Conservation (phyloP, 2,329 filamentous ascomycete genomes). For the Xylaria sp. region DNA sequence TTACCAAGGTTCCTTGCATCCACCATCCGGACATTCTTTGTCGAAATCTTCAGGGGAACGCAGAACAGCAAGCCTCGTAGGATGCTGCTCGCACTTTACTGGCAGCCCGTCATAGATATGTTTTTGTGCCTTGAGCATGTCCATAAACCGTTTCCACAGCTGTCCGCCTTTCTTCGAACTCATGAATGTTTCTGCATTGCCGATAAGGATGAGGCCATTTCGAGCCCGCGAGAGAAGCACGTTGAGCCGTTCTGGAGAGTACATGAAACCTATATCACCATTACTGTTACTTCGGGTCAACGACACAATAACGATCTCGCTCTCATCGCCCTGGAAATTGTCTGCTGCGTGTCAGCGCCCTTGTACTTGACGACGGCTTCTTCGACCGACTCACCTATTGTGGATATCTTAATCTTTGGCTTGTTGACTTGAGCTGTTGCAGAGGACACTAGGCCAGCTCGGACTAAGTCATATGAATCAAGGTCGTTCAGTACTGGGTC, state of each 20-base stretch:
- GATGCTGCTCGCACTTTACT: slow-evolving; percentile 43
- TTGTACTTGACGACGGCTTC: background rate
- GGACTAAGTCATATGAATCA: slow-evolving; percentile 71
- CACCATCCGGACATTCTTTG: slow-evolving; percentile 42
- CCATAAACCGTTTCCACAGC: slow-evolving; percentile 69
- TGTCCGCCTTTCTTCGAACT: slow-evolving; percentile 60
- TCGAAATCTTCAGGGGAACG: slow-evolving; percentile 41
- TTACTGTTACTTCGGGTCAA: slow-evolving; percentile 73
- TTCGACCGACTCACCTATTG: slow-evolving; percentile 66
- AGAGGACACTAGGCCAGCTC: slow-evolving; percentile 69
- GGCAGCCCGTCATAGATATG: slow-evolving; percentile 55
- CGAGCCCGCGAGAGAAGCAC: slow-evolving; percentile 76
- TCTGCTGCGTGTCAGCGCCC: slow-evolving; percentile 58
- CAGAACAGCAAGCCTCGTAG: slow-evolving; percentile 38
- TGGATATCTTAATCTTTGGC: slow-evolving; percentile 69
- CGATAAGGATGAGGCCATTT: slow-evolving; percentile 72
- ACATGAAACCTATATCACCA: slow-evolving; percentile 77
- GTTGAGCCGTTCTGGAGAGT: slow-evolving; percentile 72
- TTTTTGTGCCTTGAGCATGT: slow-evolving; percentile 62
- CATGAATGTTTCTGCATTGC: slow-evolving; percentile 75
- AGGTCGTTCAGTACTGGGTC: slow-evolving; percentile 76
- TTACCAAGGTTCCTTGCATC: slow-evolving; percentile 41
- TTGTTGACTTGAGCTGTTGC: slow-evolving; percentile 64
- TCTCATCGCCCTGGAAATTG: slow-evolving; percentile 83
- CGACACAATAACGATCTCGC: slow-evolving; percentile 76